Evolutionary conservation across 2,329 filamentous ascomycete species (phyloP), one percentile per base, ranked within the genome.

Genomic region (Thielaviopsis cerberus): DNA sequence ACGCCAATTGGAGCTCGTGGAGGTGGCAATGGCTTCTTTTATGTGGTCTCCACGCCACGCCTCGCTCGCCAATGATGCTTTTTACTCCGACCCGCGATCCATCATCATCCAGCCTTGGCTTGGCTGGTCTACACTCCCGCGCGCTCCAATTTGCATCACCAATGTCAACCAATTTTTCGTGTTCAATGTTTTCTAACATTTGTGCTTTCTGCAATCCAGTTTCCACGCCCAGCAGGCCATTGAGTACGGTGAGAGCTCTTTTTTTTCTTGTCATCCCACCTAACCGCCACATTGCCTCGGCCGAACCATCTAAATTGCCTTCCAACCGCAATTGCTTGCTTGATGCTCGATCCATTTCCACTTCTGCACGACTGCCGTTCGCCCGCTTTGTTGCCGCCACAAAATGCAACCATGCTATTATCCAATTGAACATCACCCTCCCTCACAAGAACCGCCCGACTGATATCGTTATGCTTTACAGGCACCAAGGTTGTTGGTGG

Each of bases 201-300:
- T 22, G 41, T 48, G 41, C 45, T 50, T 41, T n/a, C 22, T 22
- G 23, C 34, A 52, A 20, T 52, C 59, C 66, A 97, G 91, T 67
- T 98, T 98, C 80, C 92, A 98, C 73, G 92, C 92, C 64, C 81
- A 88, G 72, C 90, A 96, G 76, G 92, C 92, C 65, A 96, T 98
- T 73, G 92, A 94, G 73, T 98, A 98, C 75, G 92, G 88, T 94
- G 87, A 70, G 71, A 34, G 24, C 11, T 50, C 30, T 52, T 45
- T 45, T 45, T 45, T 20, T 20, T 20, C 13, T 41, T 17, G 6
- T 11, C 7, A 8, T 41, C 15, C 7, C 34, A 8, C 17, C 13
- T 41, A 41, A 6, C 55, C 54, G 54, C 37, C 30, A 48, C 45
- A 22, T 26, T 25, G 34, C 23, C 55, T 51, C 34, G 48, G 51